Conservation (phyloP, 2,329 filamentous ascomycete genomes). For the Monilinia fructigena region DNA sequence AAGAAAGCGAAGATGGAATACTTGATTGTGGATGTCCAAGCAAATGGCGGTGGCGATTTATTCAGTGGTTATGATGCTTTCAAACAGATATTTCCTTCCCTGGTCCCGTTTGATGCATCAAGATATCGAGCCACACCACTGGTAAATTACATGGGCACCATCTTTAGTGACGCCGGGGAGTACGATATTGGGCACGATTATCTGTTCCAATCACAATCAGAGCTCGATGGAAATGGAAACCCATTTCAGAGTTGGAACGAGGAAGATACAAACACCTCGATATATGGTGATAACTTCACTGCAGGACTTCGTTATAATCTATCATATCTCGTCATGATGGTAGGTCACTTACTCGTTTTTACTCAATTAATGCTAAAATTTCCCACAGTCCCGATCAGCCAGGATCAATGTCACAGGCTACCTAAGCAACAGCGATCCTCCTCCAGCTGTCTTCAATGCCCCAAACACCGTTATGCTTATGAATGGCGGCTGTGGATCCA, state of each 20-base stretch:
- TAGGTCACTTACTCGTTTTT: not conserved
- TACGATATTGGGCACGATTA: constrained; percentile 6
- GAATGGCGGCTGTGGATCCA: constrained; percentile 59
- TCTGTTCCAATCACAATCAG: constrained; percentile 4
- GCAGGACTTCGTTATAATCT: constrained; percentile 32
- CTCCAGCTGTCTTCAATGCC: constrained; percentile 46
- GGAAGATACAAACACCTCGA: constrained; percentile 6
- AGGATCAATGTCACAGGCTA: constrained; percentile 41
- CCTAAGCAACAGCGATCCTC: constrained; percentile 24
- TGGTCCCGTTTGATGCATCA: constrained; percentile 44
- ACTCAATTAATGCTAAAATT: not conserved
- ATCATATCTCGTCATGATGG: constrained; percentile 30
- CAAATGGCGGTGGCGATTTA: constrained; percentile 58
- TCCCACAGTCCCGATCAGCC: constrained; percentile 23
- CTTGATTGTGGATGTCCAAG: constrained; percentile 51
- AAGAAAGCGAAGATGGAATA: constrained; percentile 20
- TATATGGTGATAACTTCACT: constrained; percentile 23
- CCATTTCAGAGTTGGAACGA: constrained; percentile 27
- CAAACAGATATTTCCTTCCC: constrained; percentile 38
- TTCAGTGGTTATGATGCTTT: constrained; percentile 51
- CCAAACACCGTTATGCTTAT: constrained; percentile 33
- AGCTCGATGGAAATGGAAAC: constrained; percentile 26
- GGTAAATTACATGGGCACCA: constrained; percentile 21
- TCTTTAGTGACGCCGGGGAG: constrained; percentile 14
- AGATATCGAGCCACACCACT: constrained; percentile 28